These are phyloP conservation scores for Ziziphus jujuba DNA, from an alignment of 306 rosid species.

Conservation along the genomic window DNA sequence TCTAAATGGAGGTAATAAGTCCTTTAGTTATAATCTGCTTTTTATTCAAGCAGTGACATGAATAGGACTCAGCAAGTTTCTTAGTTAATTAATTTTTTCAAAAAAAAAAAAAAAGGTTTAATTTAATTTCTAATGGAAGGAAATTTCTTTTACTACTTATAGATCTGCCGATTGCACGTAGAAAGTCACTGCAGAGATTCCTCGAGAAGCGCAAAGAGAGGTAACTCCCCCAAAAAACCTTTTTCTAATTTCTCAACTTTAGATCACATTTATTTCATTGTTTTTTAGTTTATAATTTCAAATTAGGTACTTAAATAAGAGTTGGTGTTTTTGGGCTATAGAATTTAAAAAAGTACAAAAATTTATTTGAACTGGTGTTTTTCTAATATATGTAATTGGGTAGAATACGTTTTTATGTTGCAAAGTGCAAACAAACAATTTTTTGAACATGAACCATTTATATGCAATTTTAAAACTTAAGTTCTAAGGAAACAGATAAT, in stretches of 20 bases:
- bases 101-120: neutral
- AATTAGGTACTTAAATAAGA: too few relatives aligned
- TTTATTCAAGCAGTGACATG: neutral
- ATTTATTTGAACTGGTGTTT: too few relatives aligned
- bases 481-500: too few relatives aligned
- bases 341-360: too few relatives aligned
- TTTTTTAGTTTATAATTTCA: too few relatives aligned
- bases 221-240: slow-evolving; percentile 22
- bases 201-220: slow-evolving; percentile 60
- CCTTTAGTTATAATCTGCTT: neutral
- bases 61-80: neutral
- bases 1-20: slow-evolving; percentile 22
- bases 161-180: slow-evolving; percentile 51
- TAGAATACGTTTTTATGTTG: too few relatives aligned
- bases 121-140: neutral
- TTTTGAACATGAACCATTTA: too few relatives aligned
- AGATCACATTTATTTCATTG: neutral
- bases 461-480: too few relatives aligned
- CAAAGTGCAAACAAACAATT: too few relatives aligned
- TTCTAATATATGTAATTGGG: too few relatives aligned
- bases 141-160: neutral
- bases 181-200: slow-evolving; percentile 47
- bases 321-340: too few relatives aligned
- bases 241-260: neutral
- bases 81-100: neutral